Evolutionary conservation across 2,329 filamentous ascomycete species (phyloP), one percentile per base, ranked within the genome.

Genomic region (Aspergillus clavatus): DNA sequence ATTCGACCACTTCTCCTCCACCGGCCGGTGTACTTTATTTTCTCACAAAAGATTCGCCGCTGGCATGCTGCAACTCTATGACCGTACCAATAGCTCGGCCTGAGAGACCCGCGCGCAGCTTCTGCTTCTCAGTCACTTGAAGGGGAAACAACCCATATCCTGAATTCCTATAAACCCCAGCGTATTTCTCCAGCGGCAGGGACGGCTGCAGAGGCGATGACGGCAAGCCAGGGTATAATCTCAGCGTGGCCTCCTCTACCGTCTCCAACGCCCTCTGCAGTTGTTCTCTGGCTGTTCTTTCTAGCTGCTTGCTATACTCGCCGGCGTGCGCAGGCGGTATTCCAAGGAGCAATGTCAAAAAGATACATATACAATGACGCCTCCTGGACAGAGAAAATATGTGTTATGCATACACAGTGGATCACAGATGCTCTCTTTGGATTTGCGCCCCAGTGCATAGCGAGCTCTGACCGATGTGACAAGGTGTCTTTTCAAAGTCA

Each of bases 401-500:
- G 56, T 60, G 21, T 57, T 51, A 1, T 52, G 43, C 58, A 61
- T 61, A 1, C 28, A 43, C 0, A 61, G 40, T 2, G 56, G 57
- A 8, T 47, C 29, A 54, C 57, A 60, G 7, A 60, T 58, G 1
- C 52, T 51, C n/a, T 40, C 26, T n/a, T 51, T 54, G 8, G 60
- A 40, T 4, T 51, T 38, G 0, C 40, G 39, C 0, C 51, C 52
- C 6, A 61, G 38, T 21, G 31, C 7, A 24, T 52, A 21, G 0
- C 51, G 50, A 18, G 28, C 0, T 63, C 64, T 10, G 62, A 55
- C 7, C 64, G 59, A 48, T 67, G 63, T 1, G 63, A 67, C 2
- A 66, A 52, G 12, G 61, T 58, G 38, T 67, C 64, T 51, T 67
- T 63, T 21, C n/a, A 67, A 42, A 1, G 63, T 67, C 2, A 54